A percentile compares a stretch with the other conserved stretches of the same genome.
phyloP scores from a whole-genome alignment of 257 asterid species.

The Echites panduratus region DNA sequence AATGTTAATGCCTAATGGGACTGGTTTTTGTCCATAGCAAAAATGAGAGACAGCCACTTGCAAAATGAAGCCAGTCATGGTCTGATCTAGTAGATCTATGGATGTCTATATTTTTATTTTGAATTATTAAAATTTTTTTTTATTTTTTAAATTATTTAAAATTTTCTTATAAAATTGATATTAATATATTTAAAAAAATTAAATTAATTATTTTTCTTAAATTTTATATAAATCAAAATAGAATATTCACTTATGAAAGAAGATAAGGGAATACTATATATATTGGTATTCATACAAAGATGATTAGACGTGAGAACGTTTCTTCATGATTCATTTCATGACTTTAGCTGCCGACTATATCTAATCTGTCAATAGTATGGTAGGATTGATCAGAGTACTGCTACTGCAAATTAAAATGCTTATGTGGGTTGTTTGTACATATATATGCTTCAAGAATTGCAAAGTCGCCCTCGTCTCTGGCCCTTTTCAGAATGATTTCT shows the following conservation, averaged over 20 bases:
- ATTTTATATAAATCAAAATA: no score
- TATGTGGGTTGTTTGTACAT: no score
- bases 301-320: not conserved
- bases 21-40: not conserved
- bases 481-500: conserved; percentile 9
- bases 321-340: conserved; percentile 23
- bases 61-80: conserved; percentile 2
- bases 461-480: not conserved
- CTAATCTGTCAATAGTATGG: no score
- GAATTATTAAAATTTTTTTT: no score
- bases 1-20: not conserved
- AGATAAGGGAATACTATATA: no score
- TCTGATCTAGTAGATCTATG: no score
- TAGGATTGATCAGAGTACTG: not conserved
- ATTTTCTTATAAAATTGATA: no score
- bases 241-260: no score
- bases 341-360: conserved; percentile 26
- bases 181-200: no score
- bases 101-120: no score
- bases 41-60: conserved; percentile 1
- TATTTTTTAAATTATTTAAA: no score
- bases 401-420: not conserved
- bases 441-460: not conserved
- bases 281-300: not conserved
- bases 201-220: no score